Evolutionary conservation across 106 monocot genomes (phyloP).

Genomic region (Alisma plantagoaquatica): DNA sequence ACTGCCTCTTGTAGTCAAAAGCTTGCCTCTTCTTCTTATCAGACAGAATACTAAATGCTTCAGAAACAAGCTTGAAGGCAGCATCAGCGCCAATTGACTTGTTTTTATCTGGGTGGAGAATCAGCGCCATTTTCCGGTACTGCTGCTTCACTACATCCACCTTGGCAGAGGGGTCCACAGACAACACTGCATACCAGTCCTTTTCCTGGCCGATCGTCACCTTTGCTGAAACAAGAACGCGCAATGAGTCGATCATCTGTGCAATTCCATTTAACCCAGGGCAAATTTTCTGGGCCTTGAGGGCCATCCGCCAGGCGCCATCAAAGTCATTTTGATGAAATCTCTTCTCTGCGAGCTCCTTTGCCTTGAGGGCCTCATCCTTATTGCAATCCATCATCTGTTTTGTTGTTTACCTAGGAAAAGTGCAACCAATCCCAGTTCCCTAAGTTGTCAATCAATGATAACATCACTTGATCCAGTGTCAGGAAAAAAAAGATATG

Average conservation of each 20-base stretch:
- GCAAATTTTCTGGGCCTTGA: slow-evolving; percentile 49
- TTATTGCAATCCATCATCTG: slow-evolving; percentile 36
- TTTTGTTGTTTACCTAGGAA: no score
- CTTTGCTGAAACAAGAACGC: slow-evolving; percentile 36
- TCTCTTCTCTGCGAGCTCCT: slow-evolving; percentile 35
- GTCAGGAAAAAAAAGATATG: no score
- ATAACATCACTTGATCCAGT: no score
- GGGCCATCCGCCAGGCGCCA: slow-evolving; percentile 36
- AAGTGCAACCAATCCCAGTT: no score
- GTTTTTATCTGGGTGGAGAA: no score
- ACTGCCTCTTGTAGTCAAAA: slow-evolving; percentile 12
- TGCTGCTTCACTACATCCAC: background rate
- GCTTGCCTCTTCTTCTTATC: slow-evolving; percentile 11
- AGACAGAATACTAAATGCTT: slow-evolving; percentile 26
- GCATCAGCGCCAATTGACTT: slow-evolving; percentile 14
- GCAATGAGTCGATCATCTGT: slow-evolving; percentile 39
- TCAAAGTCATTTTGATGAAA: slow-evolving; percentile 25
- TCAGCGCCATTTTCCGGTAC: background rate
- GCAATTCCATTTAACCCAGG: slow-evolving; percentile 44
- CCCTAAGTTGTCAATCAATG: no score
- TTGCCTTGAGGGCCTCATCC: slow-evolving; percentile 47
- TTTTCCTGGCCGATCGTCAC: slow-evolving; percentile 1
- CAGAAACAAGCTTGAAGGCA: slow-evolving; percentile 23
- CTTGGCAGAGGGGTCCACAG: background rate
- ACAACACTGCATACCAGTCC: slow-evolving; percentile 2